These are phyloP conservation scores for Claviceps maximensis DNA, from an alignment of 2,329 filamentous ascomycete species.

Conservation along the genomic window DNA sequence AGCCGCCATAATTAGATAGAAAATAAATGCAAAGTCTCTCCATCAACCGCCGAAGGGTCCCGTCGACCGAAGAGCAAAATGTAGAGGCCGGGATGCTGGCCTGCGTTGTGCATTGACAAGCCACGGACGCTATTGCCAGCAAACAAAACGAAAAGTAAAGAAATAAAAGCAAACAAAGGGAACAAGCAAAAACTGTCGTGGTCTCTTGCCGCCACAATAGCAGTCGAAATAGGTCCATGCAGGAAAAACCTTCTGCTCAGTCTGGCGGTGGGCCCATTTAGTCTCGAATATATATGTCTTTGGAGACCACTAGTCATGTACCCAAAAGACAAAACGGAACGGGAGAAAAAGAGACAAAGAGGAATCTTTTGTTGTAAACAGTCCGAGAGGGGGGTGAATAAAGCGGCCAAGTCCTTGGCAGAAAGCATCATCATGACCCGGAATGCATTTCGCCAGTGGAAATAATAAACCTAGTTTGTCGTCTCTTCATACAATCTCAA, in stretches of 20 bases:
- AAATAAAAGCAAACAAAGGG: neutral
- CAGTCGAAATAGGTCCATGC: neutral
- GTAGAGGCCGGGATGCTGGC: neutral
- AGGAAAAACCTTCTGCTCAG: neutral
- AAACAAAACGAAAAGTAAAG: neutral
- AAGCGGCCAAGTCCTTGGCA: neutral
- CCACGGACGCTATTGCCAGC: neutral
- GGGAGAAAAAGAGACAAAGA: neutral
- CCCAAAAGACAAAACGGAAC: slow-evolving; percentile 5
- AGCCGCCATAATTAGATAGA: slow-evolving; percentile 8
- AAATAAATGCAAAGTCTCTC: slow-evolving; percentile 1
- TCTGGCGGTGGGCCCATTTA: slow-evolving; percentile 13
- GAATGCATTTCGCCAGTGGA: neutral
- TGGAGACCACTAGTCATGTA: slow-evolving; percentile 16
- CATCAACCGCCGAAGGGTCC: neutral
- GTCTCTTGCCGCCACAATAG: neutral
- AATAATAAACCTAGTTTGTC: neutral
- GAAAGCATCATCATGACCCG: neutral
- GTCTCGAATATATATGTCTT: slow-evolving; percentile 10
- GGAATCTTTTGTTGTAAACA: too few species aligned
- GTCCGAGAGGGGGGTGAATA: neutral
- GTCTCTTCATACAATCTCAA: slow-evolving; percentile 37
- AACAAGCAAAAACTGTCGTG: neutral
- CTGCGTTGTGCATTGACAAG: neutral
- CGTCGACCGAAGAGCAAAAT: neutral